Base-by-base conservation (phyloP, 2,329 filamentous ascomycete genomes). In the Fusarium setosum region DNA sequence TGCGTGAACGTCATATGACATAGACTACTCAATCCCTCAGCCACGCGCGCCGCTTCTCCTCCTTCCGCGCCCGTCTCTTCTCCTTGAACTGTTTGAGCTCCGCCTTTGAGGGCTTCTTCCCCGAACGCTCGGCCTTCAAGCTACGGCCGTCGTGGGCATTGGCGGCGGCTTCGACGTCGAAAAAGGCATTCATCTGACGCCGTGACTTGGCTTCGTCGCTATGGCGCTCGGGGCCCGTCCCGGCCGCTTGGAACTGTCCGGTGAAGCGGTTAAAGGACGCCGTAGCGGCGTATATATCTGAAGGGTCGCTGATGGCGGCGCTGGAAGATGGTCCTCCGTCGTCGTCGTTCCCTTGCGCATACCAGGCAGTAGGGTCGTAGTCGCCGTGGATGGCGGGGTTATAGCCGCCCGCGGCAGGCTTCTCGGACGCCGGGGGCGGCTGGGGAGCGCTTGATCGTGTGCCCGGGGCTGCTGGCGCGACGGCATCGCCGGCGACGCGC, bases 341-440 rank as follows among this genome's bases (percentile, higher is more conserved):
- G 11, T 76, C 75, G 45, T 81, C 77, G 41, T 84, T 76, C 42
- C 83, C 81, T 74, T 92, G 86, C 11, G 96, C 95, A 76, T 99
- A 99, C 82, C 94, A 92, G n/a, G 96, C 95, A 61, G 90, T 96
- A 5, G 94, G 94, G 73, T 99, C 96, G 82, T 97, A 99, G 80
- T 94, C 92, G 70, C 96, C 96, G 76, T 99, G 96, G 42, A 99
- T 95, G 21, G 93, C 92, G 2, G 96, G 96, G 75, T 98, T 97
- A 81, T 99, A 99, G 62, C 95, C 94, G 59, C 90, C 90, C 6
- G 85, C 86, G 20, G 86, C 80, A 42, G 69, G 80, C 51, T 56
- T 76, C 61, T 79, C 77, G 58, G 76, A 75, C 53, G 74, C 66
- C 6, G 76, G 78, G 6, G 71, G 73, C 31, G 71, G 73, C 31